Evolutionary conservation across 2,329 filamentous ascomycete species (phyloP), one percentile per base, ranked within the genome.

Genomic region (Fusarium napiforme): DNA sequence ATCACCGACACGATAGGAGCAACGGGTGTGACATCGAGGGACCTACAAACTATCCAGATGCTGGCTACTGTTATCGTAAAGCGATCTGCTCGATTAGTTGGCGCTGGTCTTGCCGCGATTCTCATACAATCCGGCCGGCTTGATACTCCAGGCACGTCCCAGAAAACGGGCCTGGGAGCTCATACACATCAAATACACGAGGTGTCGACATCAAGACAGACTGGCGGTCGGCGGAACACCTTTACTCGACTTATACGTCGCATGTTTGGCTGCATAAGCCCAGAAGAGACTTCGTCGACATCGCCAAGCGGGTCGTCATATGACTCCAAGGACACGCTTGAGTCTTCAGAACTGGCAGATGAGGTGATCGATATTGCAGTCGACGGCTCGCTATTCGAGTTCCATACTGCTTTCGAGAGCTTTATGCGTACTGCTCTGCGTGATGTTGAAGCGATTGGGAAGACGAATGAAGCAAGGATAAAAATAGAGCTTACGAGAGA

Each of bases 401-500:
- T 61, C 28, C 55, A 67, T n/a, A 11, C 9, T 7, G 55, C 60
- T 7, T 67, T 67, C 3, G 63, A 67, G 30, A 30, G 37, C 6
- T 43, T 47, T 5, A 67, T 67, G 65, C 65, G 63, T 5, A 30
- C 46, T 19, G 36, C 46, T 5, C 11, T 67, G 0, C n/a, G 46
- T 0, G 63, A 67, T 18, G 50, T 67, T 9, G 11, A 37, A 8
- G 30, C 21, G 16, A 28, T 67, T 11, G 64, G 65, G 21, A 18
- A 4, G 4, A 7, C 2, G 0, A 36, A 67, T 6, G 65, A 67
- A 16, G 19, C 9, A 2, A 61, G 63, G 11, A 47, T 67, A 36
- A 67, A 32, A 16, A 67, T 67, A 43, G 65, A 67, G 28, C 65
- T 67, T n/a, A 67, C 65, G 1, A 55, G 58, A 16, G 65, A 67